phyloP scores from a whole-genome alignment of 768 basidiomycete genomes.

The Tricholoma sp. region DNA sequence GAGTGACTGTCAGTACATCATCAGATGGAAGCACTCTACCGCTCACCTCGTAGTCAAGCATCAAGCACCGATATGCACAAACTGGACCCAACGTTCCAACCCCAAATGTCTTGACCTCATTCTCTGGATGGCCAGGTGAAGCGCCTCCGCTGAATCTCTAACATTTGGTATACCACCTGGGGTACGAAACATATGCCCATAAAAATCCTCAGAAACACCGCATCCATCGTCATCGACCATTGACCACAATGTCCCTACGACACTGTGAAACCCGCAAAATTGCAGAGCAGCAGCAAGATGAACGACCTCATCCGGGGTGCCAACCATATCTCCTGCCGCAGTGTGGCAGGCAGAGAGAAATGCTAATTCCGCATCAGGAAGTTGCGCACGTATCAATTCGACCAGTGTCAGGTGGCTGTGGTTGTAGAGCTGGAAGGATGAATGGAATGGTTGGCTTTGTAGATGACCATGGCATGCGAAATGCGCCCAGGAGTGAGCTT shows the following conservation, averaged over 20 bases:
- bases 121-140: neutral
- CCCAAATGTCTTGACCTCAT: neutral
- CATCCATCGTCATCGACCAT: neutral
- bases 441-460: conserved; percentile 11
- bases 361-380: conserved; percentile 11
- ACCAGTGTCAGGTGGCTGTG: conserved; percentile 1
- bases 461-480: conserved; percentile 23
- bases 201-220: neutral
- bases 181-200: neutral
- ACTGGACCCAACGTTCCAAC: neutral
- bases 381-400: conserved; percentile 2
- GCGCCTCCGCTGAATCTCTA: neutral
- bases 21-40: no score
- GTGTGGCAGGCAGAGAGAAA: conserved; percentile 14
- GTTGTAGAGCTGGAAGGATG: conserved; percentile 1
- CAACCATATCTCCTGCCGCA: conserved; percentile 4
- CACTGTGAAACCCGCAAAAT: conserved; percentile 19
- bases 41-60: neutral
- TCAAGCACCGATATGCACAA: neutral
- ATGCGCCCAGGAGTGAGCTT: conserved; percentile 17
- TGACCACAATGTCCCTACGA: neutral
- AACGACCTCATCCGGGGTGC: conserved; percentile 17
- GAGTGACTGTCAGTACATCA: no score
- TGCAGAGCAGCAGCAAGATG: conserved; percentile 28
- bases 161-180: no score